Conservation (phyloP, 768 basidiomycete genomes). For the Pulveroboletus ravenelii region DNA sequence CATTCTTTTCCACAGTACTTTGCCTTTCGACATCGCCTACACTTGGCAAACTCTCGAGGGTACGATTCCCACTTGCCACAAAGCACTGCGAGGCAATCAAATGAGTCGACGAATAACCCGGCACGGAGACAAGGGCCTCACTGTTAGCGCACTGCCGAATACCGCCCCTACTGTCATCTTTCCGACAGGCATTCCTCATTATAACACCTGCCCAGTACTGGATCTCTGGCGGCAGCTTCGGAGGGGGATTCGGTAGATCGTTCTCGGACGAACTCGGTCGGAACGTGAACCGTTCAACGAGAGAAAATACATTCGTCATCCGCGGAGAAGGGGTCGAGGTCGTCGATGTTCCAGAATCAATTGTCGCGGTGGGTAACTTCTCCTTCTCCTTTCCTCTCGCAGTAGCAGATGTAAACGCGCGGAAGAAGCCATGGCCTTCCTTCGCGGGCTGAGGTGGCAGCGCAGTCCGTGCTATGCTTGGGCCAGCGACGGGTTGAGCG, state of each 20-base stretch:
- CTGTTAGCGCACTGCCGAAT: constrained; percentile 98
- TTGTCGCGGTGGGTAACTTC: constrained; percentile 16
- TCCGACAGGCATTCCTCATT: constrained; percentile 98
- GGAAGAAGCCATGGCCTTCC: constrained; percentile 42
- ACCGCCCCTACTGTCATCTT: constrained; percentile 89
- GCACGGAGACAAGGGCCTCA: constrained; percentile 35
- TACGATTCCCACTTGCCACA: constrained; percentile 93
- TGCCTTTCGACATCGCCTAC: constrained; percentile 90
- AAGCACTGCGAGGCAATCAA: constrained; percentile 51
- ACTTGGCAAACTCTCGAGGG: constrained; percentile 96
- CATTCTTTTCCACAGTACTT: constrained; percentile 99
- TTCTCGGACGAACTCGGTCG: constrained; percentile 81
- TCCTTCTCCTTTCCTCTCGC: constrained; percentile 49
- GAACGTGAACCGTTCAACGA: constrained; percentile 96
- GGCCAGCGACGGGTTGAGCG: constrained; percentile 22
- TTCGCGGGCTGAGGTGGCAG: constrained; percentile 21
- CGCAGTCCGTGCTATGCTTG: constrained; percentile 21
- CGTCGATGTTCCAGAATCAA: constrained; percentile 17
- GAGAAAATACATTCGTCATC: constrained; percentile 90
- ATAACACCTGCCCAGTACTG: constrained; percentile 99
- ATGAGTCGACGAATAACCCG: background rate
- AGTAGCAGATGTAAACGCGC: constrained; percentile 39
- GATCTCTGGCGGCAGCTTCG: constrained; percentile 79
- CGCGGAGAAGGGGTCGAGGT: constrained; percentile 23
- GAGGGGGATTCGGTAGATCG: constrained; percentile 62